A percentile compares a stretch with the other conserved stretches of the same genome.
These are phyloP conservation scores for Zasmidium angulare DNA, from an alignment of 2,329 filamentous ascomycete species.

Conservation along the genomic window DNA sequence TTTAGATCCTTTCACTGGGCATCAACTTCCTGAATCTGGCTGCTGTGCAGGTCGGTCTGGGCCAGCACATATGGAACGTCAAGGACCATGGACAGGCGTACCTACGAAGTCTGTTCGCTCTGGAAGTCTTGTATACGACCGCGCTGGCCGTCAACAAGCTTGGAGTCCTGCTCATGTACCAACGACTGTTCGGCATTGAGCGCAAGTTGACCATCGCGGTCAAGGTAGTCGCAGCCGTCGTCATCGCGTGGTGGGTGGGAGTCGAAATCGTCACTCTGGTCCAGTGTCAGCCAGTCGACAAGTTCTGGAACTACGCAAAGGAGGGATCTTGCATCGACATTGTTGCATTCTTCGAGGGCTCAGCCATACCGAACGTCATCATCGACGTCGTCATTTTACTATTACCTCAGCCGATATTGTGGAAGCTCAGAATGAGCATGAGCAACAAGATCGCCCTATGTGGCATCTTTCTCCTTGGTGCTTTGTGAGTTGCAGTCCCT, in stretches of 20 bases:
- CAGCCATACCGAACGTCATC: constrained; percentile 18
- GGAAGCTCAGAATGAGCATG: constrained; percentile 12
- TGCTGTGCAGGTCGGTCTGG: constrained; percentile 12
- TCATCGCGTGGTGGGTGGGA: constrained; percentile 15
- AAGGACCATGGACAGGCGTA: constrained; percentile 11
- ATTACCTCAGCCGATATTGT: constrained; percentile 15
- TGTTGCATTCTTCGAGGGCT: constrained; percentile 12
- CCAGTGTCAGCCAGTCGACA: constrained; percentile 14
- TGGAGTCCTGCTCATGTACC: constrained; percentile 19
- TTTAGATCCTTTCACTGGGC: constrained; percentile 16
- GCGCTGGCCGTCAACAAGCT: constrained; percentile 19
- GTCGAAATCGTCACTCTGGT: constrained; percentile 14
- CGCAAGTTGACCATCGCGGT: constrained; percentile 2
- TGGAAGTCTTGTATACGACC: constrained; percentile 15
- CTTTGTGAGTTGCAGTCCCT: constrained; percentile 8
- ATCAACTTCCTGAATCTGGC: constrained; percentile 9
- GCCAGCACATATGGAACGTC: constrained; percentile 15
- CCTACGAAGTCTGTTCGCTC: constrained; percentile 13
- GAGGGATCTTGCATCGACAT: constrained; percentile 13
- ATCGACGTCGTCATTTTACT: constrained; percentile 15
- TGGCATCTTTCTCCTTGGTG: constrained; percentile 16
- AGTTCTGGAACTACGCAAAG: constrained; percentile 11
- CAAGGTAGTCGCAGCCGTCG: constrained; percentile 10
- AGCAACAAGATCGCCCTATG: constrained; percentile 9
- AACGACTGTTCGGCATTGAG: constrained; percentile 18